Conservation (phyloP, 257 asterid genomes). For the Rubia yunnanensis region DNA sequence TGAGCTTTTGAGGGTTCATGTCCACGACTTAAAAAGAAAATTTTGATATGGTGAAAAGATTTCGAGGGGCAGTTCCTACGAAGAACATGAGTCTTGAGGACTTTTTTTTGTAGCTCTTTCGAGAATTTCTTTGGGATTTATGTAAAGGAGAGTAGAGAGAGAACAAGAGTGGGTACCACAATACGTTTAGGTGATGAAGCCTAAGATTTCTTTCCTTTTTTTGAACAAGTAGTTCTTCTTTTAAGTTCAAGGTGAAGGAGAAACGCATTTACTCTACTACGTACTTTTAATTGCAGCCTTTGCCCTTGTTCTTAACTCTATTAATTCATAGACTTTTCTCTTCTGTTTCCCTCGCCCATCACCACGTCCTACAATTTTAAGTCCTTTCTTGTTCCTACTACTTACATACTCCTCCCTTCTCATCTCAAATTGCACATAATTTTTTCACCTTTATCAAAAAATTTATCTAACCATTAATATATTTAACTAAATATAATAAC, state of each 20-base stretch:
- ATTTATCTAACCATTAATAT: too few relatives aligned
- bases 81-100: too few relatives aligned
- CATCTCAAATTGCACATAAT: too few relatives aligned
- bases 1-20: conserved; percentile 30
- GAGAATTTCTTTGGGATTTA: not conserved
- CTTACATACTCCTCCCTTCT: too few relatives aligned
- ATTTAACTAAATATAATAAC: too few relatives aligned
- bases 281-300: conserved; percentile 9
- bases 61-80: too few relatives aligned
- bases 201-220: conserved; percentile 16
- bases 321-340: not conserved
- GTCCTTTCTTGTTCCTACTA: not conserved
- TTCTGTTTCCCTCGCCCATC: not conserved
- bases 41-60: too few relatives aligned
- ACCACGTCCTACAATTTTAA: not conserved
- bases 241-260: conserved; percentile 15
- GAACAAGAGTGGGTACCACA: conserved; percentile 11
- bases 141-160: conserved; percentile 7
- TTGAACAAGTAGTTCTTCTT: conserved; percentile 11
- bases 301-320: not conserved
- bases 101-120: conserved; percentile 11
- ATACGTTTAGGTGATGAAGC: conserved; percentile 6
- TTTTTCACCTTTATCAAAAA: too few relatives aligned
- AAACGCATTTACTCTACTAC: conserved; percentile 19
- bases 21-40: conserved; percentile 31